Conservation (phyloP, 306 rosid genomes). For the Glycine soja region DNA sequence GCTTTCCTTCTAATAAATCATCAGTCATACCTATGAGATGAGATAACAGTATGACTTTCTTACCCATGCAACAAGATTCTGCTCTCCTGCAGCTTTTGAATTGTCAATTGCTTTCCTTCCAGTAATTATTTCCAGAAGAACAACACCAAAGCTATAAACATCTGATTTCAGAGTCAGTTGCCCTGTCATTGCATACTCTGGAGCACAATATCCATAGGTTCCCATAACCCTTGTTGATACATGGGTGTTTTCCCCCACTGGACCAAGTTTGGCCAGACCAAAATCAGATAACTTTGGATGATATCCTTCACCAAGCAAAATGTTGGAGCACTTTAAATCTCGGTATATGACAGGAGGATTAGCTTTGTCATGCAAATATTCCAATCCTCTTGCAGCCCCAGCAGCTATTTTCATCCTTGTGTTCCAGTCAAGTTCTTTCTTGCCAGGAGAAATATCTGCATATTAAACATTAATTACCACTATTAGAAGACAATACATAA, state of each 20-base stretch:
- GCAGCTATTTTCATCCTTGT: constrained; percentile 93
- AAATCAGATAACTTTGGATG: constrained; percentile 93
- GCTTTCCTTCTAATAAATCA: not conserved
- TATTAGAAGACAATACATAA: constrained; percentile 20
- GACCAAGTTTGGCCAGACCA: constrained; percentile 95
- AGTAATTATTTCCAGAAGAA: constrained; percentile 89
- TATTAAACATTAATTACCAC: constrained; percentile 43
- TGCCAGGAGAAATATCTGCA: constrained; percentile 80
- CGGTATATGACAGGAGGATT: constrained; percentile 96
- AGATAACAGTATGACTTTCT: constrained; percentile 41
- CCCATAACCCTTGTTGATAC: constrained; percentile 99
- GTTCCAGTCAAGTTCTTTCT: constrained; percentile 83
- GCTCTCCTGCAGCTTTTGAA: constrained; percentile 83
- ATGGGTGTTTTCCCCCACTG: constrained; percentile 91
- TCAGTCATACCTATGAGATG: not conserved
- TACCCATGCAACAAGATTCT: constrained; percentile 97
- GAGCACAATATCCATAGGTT: constrained; percentile 94
- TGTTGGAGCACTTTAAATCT: constrained; percentile 91
- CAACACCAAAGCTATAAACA: constrained; percentile 94
- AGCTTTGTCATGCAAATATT: constrained; percentile 90
- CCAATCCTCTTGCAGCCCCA: constrained; percentile 91
- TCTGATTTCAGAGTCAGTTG: constrained; percentile 93
- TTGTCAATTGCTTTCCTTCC: constrained; percentile 91
- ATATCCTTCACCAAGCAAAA: constrained; percentile 87
- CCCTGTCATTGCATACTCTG: constrained; percentile 95